Conservation (phyloP, 139 green algal species). For the Volvox reticuliferus region DNA sequence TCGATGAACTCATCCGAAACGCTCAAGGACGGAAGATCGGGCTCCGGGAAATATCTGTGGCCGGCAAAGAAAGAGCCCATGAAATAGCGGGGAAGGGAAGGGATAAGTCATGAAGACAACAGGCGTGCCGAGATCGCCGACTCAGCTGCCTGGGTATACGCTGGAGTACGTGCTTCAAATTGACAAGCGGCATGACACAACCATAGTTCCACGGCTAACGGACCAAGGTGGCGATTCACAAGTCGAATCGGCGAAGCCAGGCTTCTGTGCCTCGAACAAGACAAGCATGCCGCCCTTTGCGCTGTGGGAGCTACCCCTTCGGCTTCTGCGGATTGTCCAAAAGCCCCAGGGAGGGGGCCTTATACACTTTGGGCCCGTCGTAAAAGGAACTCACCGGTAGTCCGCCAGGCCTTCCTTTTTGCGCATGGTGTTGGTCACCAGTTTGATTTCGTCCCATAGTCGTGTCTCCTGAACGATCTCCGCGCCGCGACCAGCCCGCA, state of each 20-base stretch:
- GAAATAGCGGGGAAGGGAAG: neutral
- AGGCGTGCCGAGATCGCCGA: too few species aligned
- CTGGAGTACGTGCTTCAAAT: too few species aligned
- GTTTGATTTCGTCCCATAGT: conserved; percentile 92
- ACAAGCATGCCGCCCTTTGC: too few species aligned
- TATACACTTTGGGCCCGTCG: neutral
- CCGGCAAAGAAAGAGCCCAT: neutral
- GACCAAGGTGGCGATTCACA: too few species aligned
- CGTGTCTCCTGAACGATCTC: conserved; percentile 96
- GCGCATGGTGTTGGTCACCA: conserved; percentile 86
- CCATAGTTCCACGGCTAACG: too few species aligned
- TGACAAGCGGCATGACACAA: too few species aligned
- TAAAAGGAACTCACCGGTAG: conserved; percentile 87
- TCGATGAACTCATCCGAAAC: conserved; percentile 69
- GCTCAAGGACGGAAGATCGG: conserved; percentile 88
- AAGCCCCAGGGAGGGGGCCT: too few species aligned
- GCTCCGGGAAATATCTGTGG: conserved; percentile 96
- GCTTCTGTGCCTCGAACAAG: too few species aligned
- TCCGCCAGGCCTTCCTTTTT: conserved; percentile 97
- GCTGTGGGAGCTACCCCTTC: too few species aligned
- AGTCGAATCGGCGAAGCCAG: too few species aligned
- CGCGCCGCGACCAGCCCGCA: conserved; percentile 67
- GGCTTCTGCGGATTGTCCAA: too few species aligned
- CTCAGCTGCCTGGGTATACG: too few species aligned
- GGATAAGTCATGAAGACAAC: neutral